These are phyloP conservation scores for Glomus cerebriforme DNA, from an alignment of 192 early-diverging fungal genomes.

Conservation along the genomic window DNA sequence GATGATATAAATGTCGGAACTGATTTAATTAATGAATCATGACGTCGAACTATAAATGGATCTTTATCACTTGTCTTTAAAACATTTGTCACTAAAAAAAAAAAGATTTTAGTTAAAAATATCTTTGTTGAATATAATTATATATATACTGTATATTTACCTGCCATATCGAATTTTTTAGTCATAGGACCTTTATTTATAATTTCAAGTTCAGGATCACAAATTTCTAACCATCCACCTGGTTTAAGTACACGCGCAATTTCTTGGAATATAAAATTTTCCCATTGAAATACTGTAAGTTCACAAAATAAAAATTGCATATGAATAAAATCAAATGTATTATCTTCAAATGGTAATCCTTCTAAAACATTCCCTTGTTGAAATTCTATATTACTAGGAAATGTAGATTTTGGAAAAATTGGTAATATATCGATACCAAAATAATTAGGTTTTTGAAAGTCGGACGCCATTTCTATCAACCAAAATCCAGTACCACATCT, in stretches of 20 bases:
- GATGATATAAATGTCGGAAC: no score
- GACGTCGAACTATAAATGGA: no score
- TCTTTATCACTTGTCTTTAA: no score
- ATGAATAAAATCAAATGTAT: conserved; percentile 28
- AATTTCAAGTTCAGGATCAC: not conserved
- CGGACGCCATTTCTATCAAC: conserved; percentile 43
- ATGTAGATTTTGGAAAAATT: conserved; percentile 34
- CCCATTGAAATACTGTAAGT: not conserved
- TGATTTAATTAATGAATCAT: no score
- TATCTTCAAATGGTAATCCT: conserved; percentile 44
- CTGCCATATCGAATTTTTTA: no score
- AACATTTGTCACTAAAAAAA: no score
- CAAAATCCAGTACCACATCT: conserved; percentile 43
- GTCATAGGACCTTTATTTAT: no score
- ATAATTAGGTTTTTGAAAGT: conserved; percentile 43
- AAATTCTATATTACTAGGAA: conserved; percentile 42
- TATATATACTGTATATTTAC: no score
- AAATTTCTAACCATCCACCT: conserved; percentile 12
- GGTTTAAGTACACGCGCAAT: not conserved
- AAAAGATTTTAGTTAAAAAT: no score
- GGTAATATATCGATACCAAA: conserved; percentile 40
- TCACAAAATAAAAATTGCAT: not conserved
- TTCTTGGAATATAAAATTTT: not conserved
- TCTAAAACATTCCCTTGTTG: conserved; percentile 32
- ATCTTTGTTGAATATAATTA: no score